Base-by-base conservation (phyloP, 2,329 filamentous ascomycete genomes). In the Herpotrichia juniperi region DNA sequence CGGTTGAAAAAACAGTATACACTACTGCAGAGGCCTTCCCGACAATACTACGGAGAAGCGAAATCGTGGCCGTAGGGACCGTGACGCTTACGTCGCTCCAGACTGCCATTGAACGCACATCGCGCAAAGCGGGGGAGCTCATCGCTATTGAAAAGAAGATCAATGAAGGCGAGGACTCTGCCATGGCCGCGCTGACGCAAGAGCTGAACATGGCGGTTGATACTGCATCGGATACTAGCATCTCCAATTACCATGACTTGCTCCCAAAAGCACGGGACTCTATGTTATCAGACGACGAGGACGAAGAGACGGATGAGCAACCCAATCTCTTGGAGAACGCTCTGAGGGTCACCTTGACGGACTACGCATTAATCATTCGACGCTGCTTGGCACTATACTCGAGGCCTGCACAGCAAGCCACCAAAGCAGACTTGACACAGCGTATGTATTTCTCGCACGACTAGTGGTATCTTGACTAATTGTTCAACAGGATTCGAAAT, bases 71-170 rank as follows among this genome's bases (percentile, higher is more conserved):
- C 6, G 80, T 83, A 1, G 83, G 87, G 16, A 87, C 88, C 43
- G 73, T 91, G 16, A 81, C 81, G 10, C 79, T 97, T 22, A 83
- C 83, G 26, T 87, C 93, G 6, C 80, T 94, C 52, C 89, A 97
- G 73, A 93, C 91, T n/a, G 93, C 89, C 0, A 80, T 97, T 54
- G 93, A 97, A 71, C 87, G 93, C 14, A 93, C 94, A 26, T 88
- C 91, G 63, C 86, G 93, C 53, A 97, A 97, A 78, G 96, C 93
- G 1, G 85, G 90, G 52, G 93, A 97, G 74, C 84, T 97, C 77
- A 80, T 85, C 1, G 75, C 82, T 0, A 78, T 96, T 1, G 91
- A 96, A 70, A 90, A 88, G 70, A 86, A 87, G 44, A 80, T 93
- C 8, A 76, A 81, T 1, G 87, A 90, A 19, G 89, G 88, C 4